Evolutionary conservation across 1,139 yeast genomes (phyloP).

Genomic region (Candida neerlandica): DNA sequence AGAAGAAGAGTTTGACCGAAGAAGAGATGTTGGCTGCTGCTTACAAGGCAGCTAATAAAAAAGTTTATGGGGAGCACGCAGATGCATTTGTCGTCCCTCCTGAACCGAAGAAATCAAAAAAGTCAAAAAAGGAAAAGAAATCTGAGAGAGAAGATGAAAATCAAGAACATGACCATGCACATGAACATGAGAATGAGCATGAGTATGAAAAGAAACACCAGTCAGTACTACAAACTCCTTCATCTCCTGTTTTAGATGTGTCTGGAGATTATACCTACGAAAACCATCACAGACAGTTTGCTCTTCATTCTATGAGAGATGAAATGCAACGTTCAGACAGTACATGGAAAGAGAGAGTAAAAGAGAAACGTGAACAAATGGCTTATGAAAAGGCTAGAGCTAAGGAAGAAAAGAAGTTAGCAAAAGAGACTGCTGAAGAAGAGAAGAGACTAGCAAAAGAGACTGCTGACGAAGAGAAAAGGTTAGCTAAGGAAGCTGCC

Average conservation of each 20-base stretch:
- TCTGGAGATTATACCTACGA: constrained; percentile 30
- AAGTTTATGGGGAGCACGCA: constrained; percentile 36
- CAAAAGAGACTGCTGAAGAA: constrained; percentile 20
- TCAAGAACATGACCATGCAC: neutral
- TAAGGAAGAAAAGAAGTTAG: constrained; percentile 34
- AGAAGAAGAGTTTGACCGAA: constrained; percentile 7
- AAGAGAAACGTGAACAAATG: too few species aligned
- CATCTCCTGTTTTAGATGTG: constrained; percentile 9
- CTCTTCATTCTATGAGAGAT: constrained; percentile 33
- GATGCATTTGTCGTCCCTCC: constrained; percentile 8
- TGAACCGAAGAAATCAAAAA: neutral
- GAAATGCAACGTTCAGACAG: constrained; percentile 18
- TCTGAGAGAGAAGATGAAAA: neutral
- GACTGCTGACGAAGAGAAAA: constrained; percentile 15
- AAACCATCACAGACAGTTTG: constrained; percentile 21
- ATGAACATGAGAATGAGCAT: neutral
- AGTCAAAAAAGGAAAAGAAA: neutral
- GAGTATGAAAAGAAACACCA: neutral
- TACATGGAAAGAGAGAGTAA: neutral
- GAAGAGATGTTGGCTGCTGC: constrained; percentile 36
- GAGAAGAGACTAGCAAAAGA: constrained; percentile 18
- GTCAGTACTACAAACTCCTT: neutral
- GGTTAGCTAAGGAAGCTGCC: constrained; percentile 12
- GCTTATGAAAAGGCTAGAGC: constrained; percentile 30
- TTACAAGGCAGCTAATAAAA: constrained; percentile 42